phyloP scores from a whole-genome alignment of 768 basidiomycete species.

The Rhizopogon rudus region DNA sequence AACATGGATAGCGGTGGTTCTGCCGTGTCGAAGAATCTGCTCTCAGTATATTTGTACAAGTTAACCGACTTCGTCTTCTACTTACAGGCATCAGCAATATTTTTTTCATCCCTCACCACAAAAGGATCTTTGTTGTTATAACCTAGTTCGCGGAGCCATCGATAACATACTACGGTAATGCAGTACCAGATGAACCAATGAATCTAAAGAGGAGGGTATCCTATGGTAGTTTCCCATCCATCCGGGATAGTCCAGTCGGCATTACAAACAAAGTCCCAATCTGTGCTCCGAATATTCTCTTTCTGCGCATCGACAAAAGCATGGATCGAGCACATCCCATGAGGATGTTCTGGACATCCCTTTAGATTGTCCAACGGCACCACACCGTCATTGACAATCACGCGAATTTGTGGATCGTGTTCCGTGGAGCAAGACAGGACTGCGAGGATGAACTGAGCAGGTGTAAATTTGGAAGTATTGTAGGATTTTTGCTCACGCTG shows the following conservation, averaged over 20 bases:
- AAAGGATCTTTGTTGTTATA: too few relatives aligned
- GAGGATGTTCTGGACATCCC: conserved; percentile 64
- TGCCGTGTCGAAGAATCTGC: too few relatives aligned
- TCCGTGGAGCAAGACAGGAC: conserved; percentile 52
- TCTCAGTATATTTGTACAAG: too few relatives aligned
- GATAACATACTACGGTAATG: background rate
- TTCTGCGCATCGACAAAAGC: conserved; percentile 65
- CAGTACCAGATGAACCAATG: background rate
- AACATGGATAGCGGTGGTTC: too few relatives aligned
- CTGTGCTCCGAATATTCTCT: conserved; percentile 54
- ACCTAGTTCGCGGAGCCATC: background rate
- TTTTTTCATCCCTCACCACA: too few relatives aligned
- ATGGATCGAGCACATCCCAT: conserved; percentile 75
- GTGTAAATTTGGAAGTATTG: conserved; percentile 5
- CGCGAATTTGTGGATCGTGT: conserved; percentile 58
- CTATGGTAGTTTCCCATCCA: conserved; percentile 72
- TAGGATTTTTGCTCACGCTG: conserved; percentile 51
- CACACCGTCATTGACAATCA: conserved; percentile 82
- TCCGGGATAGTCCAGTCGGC: conserved; percentile 66
- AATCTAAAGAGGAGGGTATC: conserved; percentile 43
- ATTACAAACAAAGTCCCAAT: conserved; percentile 68
- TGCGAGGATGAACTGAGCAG: conserved; percentile 23
- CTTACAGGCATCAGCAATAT: too few relatives aligned
- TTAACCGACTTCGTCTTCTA: too few relatives aligned
- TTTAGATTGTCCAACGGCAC: conserved; percentile 68